phyloP scores from a whole-genome alignment of 345 rosid genomes.

The Eutrema yunnanense region DNA sequence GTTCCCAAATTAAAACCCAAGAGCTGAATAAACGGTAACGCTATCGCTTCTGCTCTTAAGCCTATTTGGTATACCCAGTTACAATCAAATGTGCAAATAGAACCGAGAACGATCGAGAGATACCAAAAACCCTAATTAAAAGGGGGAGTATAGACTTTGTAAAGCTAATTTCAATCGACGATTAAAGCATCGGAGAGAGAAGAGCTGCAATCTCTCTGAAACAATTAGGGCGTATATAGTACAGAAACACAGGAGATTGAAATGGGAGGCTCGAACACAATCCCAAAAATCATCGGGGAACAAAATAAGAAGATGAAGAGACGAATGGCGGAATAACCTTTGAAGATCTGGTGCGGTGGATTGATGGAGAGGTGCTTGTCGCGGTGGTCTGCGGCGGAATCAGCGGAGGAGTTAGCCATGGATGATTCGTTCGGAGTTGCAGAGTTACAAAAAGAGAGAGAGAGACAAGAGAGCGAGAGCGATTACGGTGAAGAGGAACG shows the following conservation, averaged over 20 bases:
- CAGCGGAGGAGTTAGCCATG: constrained; percentile 62
- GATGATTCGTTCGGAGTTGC: constrained; percentile 40
- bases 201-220: not conserved
- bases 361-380: constrained; percentile 47
- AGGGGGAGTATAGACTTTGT: not conserved
- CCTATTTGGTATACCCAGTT: not conserved
- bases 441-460: constrained; percentile 4
- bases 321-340: constrained; percentile 36
- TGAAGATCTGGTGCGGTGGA: constrained; percentile 77
- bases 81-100: not conserved
- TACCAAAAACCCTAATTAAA: constrained; percentile 22
- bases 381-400: constrained; percentile 39
- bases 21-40: not conserved
- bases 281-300: not conserved
- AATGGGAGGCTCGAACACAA: constrained; percentile 6
- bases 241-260: not conserved
- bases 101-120: not conserved
- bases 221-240: not conserved
- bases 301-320: not conserved
- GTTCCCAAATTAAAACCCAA: constrained; percentile 4
- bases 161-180: not conserved
- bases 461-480: not conserved
- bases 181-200: not conserved
- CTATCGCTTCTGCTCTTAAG: not conserved
- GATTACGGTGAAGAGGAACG: constrained; percentile 23